phyloP scores from a whole-genome alignment of 169 alveolate genomes.

The Eimeria mitis region DNA sequence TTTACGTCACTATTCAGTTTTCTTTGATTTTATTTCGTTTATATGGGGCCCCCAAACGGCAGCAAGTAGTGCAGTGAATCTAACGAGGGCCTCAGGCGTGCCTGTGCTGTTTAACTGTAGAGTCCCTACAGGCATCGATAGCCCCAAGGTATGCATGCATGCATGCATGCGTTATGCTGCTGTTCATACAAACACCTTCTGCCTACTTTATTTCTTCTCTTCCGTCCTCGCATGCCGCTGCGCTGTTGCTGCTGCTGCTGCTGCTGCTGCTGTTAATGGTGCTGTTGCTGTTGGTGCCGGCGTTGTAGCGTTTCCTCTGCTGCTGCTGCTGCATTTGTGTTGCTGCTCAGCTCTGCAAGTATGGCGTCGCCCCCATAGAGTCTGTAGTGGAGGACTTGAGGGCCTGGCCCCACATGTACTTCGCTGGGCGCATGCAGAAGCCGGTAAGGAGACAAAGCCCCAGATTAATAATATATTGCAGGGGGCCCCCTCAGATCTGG shows the following conservation, averaged over 20 bases:
- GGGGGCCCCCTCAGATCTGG: not conserved
- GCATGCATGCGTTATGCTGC: not conserved
- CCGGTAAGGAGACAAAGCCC: not conserved
- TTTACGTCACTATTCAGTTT: not conserved
- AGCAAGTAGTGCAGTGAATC: not conserved
- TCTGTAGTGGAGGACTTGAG: not conserved
- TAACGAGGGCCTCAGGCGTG: constrained; percentile 21
- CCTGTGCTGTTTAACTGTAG: constrained; percentile 14
- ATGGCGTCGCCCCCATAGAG: constrained; percentile 13
- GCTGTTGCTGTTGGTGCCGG: not conserved
- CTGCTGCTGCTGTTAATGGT: not conserved
- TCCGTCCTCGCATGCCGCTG: too few species aligned
- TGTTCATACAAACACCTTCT: not conserved
- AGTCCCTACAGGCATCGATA: not conserved
- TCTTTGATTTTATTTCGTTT: not conserved
- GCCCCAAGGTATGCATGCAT: not conserved
- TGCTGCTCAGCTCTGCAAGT: constrained; percentile 17
- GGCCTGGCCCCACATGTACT: not conserved
- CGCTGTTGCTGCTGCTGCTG: not conserved
- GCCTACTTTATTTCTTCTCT: too few species aligned
- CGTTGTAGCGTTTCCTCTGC: not conserved
- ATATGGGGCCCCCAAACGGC: constrained; percentile 1
- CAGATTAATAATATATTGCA: too few species aligned
- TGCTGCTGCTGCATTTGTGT: not conserved
- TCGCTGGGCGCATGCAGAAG: constrained; percentile 54